phyloP scores from a whole-genome alignment of 1,284 basidiomycete genomes.

The Waitea zeae region DNA sequence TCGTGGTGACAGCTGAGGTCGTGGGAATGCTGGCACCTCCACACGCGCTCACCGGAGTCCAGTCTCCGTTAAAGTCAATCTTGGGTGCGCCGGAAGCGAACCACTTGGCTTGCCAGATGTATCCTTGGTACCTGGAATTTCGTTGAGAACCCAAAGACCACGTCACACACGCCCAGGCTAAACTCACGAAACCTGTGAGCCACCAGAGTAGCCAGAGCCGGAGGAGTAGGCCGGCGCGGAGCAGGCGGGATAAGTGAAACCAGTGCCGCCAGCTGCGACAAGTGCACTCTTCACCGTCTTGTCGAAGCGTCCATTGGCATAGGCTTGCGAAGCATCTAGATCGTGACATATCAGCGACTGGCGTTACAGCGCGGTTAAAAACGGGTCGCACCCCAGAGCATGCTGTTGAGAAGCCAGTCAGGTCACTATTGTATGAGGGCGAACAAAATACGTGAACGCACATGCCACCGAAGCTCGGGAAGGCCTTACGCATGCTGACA shows the following conservation, averaged over 20 bases:
- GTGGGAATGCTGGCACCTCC: no score
- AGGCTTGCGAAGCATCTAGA: not conserved
- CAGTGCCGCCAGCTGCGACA: slow-evolving; percentile 40
- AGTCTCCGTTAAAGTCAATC: slow-evolving; percentile 33
- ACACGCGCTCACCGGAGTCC: no score
- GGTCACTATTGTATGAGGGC: no score
- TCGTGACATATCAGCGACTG: slow-evolving; percentile 42
- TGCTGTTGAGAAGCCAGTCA: not conserved
- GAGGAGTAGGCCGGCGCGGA: slow-evolving; percentile 32
- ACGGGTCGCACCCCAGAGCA: not conserved
- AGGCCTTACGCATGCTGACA: slow-evolving; percentile 35
- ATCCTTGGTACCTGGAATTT: no score
- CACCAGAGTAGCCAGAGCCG: slow-evolving; percentile 31
- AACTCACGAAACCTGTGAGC: slow-evolving; percentile 28
- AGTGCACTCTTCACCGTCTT: slow-evolving; percentile 43
- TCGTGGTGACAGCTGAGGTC: no score
- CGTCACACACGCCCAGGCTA: slow-evolving; percentile 1
- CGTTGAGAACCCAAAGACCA: slow-evolving; percentile 2
- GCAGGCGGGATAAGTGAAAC: slow-evolving; percentile 47
- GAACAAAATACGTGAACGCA: no score
- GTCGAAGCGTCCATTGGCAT: slow-evolving; percentile 45
- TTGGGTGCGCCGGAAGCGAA: slow-evolving; percentile 32
- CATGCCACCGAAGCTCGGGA: slow-evolving; percentile 54
- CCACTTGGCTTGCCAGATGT: slow-evolving; percentile 56
- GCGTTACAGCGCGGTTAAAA: slow-evolving; percentile 35